Percentiles rank a stretch among this genome's conserved stretches.
These are phyloP conservation scores for Tolypocladium tundrense DNA, from an alignment of 2,329 filamentous ascomycete genomes.

Conservation along the genomic window DNA sequence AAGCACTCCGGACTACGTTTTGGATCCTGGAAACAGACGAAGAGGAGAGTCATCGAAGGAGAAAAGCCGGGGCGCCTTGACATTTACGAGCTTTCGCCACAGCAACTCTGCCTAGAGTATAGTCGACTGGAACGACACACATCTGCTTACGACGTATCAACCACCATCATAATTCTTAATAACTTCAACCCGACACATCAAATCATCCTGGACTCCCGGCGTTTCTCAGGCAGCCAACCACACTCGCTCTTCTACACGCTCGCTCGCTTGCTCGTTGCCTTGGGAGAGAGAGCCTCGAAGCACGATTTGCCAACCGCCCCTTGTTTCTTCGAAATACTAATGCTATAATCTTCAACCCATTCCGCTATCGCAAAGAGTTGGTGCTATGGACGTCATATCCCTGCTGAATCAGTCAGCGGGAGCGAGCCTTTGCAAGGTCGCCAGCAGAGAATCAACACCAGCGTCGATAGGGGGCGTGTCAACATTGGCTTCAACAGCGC, in stretches of 20 bases:
- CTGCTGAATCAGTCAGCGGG: slow-evolving; percentile 26
- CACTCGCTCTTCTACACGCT: background rate
- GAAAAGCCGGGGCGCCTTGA: background rate
- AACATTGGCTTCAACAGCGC: slow-evolving; percentile 7
- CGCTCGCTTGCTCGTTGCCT: background rate
- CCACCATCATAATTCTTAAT: background rate
- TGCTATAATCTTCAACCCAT: background rate
- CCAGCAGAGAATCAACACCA: slow-evolving; percentile 6
- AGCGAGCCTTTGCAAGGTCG: slow-evolving; percentile 1
- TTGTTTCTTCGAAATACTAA: background rate
- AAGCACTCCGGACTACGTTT: background rate
- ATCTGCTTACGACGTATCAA: background rate
- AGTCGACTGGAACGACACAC: background rate
- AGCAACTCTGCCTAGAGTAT: background rate
- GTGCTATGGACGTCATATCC: slow-evolving; percentile 30
- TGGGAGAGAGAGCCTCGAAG: background rate
- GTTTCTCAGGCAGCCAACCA: background rate
- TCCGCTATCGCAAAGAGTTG: background rate
- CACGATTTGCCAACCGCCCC: background rate
- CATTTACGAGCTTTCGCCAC: background rate
- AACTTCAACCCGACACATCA: background rate
- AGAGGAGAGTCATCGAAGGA: background rate
- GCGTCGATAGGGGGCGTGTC: slow-evolving; percentile 1
- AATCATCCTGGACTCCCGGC: background rate
- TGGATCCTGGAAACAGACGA: background rate